phyloP scores from a whole-genome alignment of 139 green algal species.

The Asterochloris erici region DNA sequence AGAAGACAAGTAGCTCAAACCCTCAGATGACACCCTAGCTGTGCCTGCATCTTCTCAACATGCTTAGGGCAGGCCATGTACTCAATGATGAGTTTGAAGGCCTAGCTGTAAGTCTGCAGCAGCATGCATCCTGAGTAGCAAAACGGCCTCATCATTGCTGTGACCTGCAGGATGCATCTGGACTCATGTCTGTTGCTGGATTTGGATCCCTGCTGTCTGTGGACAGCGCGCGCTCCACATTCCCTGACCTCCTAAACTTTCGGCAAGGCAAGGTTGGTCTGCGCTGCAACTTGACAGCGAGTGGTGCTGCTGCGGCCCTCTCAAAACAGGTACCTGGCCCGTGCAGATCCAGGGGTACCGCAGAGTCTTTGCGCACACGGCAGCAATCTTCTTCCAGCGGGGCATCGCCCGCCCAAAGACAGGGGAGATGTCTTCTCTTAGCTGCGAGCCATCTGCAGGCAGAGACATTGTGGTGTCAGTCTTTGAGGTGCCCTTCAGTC shows the following conservation, averaged over 20 bases:
- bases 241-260: conserved; percentile 79
- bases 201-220: conserved; percentile 75
- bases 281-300: not conserved
- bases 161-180: conserved; percentile 24
- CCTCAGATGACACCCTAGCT: no score
- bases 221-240: conserved; percentile 66
- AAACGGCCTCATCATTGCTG: not conserved
- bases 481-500: conserved; percentile 59
- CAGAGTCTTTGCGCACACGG: conserved; percentile 84
- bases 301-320: not conserved
- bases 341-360: conserved; percentile 62
- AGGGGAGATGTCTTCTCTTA: conserved; percentile 68
- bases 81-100: conserved; percentile 1
- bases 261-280: conserved; percentile 40
- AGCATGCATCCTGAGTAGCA: not conserved
- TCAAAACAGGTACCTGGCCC: not conserved
- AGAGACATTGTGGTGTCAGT: conserved; percentile 62
- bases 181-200: conserved; percentile 66
- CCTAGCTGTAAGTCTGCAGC: conserved; percentile 5
- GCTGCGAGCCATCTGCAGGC: conserved; percentile 42
- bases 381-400: conserved; percentile 77
- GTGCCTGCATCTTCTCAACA: no score
- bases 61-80: not conserved
- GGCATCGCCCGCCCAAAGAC: conserved; percentile 79
- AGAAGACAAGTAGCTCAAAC: no score